Conservation (phyloP, 1,139 yeast genomes). For the Geotrichum fermentans region DNA sequence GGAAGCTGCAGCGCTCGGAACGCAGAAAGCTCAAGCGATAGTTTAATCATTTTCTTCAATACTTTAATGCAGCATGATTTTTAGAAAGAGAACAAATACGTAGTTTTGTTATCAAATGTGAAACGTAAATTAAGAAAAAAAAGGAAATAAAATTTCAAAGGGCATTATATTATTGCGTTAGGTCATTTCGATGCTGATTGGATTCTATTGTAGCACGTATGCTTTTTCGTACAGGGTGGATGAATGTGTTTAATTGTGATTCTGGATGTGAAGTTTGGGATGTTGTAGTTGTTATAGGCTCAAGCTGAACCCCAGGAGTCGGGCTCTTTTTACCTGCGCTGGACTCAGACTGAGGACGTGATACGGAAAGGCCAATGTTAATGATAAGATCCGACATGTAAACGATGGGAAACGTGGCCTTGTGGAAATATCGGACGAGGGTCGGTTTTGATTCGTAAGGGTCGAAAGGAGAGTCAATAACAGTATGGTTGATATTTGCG, state of each 20-base stretch:
- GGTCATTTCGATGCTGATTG: neutral
- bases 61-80: constrained; percentile 2
- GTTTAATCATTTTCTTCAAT: neutral
- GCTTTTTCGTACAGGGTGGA: neutral
- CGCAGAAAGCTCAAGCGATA: constrained; percentile 34
- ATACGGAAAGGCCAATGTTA: constrained; percentile 16
- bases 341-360: constrained; percentile 15
- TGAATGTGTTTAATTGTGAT: neutral
- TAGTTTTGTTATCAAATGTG: neutral
- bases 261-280: too few relatives aligned
- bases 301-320: neutral
- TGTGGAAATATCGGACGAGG: constrained; percentile 4
- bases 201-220: neutral
- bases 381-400: constrained; percentile 17
- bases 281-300: too few relatives aligned
- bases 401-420: constrained; percentile 12
- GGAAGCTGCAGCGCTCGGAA: constrained; percentile 42
- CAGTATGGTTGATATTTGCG: neutral
- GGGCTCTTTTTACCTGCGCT: neutral
- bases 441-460: constrained; percentile 1
- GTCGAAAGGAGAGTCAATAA: constrained; percentile 2
- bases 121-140: neutral
- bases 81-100: neutral
- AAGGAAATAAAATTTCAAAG: neutral
- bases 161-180: neutral